These are phyloP conservation scores for Aegilops tauschii DNA, from an alignment of 176 grass and related monocot genomes.

Conservation along the genomic window DNA sequence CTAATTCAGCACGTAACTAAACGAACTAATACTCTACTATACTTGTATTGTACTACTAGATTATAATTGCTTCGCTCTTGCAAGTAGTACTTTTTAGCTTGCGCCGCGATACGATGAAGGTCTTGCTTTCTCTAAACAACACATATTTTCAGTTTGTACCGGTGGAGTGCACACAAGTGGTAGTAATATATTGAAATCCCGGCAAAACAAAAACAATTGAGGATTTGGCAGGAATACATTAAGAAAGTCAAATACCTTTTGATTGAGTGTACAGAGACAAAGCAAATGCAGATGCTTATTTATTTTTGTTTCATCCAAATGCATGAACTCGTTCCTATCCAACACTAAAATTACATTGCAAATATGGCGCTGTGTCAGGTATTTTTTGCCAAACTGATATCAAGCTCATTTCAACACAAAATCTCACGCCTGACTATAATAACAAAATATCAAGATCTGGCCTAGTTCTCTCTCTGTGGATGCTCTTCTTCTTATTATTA, in stretches of 20 bases:
- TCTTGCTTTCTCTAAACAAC: not conserved
- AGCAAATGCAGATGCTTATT: too few species aligned
- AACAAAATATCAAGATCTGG: not conserved
- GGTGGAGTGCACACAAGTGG: not conserved
- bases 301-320: not conserved
- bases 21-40: not conserved
- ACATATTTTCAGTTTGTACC: not conserved
- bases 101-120: not conserved
- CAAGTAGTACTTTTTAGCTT: not conserved
- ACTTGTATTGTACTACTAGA: not conserved
- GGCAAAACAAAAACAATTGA: not conserved
- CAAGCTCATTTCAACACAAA: not conserved
- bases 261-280: not conserved
- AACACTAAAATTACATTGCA: not conserved
- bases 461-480: not conserved
- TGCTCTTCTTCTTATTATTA: not conserved
- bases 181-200: not conserved
- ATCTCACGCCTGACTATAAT: not conserved
- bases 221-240: not conserved
- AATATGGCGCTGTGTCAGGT: not conserved
- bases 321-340: not conserved
- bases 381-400: not conserved
- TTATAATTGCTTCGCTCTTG: not conserved
- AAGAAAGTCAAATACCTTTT: not conserved
- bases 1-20: not conserved